phyloP scores from a whole-genome alignment of 208 protist species.

The Crithidia mellificae region DNA sequence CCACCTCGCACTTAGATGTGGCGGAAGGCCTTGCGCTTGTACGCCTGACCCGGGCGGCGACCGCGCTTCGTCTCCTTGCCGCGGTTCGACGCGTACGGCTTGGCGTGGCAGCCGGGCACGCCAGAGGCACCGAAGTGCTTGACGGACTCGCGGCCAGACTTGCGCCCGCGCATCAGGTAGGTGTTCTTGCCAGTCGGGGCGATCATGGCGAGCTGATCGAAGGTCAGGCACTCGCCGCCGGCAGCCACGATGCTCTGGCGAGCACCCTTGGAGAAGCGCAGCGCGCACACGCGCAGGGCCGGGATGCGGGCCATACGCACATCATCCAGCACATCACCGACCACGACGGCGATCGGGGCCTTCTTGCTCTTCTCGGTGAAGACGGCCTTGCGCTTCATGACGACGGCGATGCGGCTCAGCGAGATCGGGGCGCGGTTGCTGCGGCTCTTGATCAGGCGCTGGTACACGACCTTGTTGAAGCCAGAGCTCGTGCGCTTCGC shows the following conservation, averaged over 20 bases:
- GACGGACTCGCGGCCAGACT: constrained; percentile 94
- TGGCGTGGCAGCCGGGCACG: constrained; percentile 89
- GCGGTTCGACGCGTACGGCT: constrained; percentile 84
- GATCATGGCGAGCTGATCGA: constrained; percentile 97
- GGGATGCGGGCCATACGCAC: constrained; percentile 96
- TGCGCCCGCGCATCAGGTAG: constrained; percentile 97
- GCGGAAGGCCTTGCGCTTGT: constrained; percentile 80
- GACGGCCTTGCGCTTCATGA: constrained; percentile 90
- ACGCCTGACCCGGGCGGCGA: constrained; percentile 90
- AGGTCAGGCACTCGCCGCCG: constrained; percentile 98
- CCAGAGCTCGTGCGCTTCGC: constrained; percentile 96
- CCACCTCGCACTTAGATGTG: constrained; percentile 76
- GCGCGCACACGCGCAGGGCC: constrained; percentile 96
- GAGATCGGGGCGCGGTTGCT: constrained; percentile 97
- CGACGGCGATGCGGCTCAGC: constrained; percentile 94
- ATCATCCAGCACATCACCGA: constrained; percentile 99
- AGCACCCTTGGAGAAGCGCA: constrained; percentile 98
- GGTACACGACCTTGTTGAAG: constrained; percentile 99
- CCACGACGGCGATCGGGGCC: constrained; percentile 96
- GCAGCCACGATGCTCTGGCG: constrained; percentile 98
- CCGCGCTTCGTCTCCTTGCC: constrained; percentile 95
- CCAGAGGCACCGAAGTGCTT: constrained; percentile 99
- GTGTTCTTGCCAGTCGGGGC: constrained; percentile 97
- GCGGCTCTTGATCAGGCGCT: constrained; percentile 95
- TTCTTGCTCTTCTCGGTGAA: constrained; percentile 80